Conservation (phyloP, 2,329 filamentous ascomycete species). For the Xylaria digitata region DNA sequence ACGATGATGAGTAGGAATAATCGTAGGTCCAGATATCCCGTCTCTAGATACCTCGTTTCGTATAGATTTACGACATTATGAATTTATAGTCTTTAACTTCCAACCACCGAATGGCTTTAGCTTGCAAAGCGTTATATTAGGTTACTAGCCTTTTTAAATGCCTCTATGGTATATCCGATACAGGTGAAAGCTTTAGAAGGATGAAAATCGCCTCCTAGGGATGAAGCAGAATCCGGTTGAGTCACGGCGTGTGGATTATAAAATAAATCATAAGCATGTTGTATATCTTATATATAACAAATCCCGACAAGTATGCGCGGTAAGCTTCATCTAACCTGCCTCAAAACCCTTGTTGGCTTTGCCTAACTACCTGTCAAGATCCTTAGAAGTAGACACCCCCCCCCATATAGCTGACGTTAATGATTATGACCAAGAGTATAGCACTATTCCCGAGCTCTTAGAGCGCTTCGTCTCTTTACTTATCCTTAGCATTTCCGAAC, state of each 20-base stretch:
- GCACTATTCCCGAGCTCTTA: constrained; percentile 53
- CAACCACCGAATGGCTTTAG: neutral
- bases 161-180: neutral
- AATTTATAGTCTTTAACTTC: neutral
- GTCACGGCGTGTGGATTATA: neutral
- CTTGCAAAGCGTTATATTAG: neutral
- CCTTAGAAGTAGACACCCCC: constrained; percentile 61
- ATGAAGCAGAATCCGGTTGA: neutral
- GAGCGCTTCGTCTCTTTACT: constrained; percentile 31
- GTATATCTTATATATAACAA: neutral
- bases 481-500: neutral
- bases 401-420: constrained; percentile 51
- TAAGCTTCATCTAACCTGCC: no score
- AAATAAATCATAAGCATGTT: neutral
- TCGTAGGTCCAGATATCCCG: neutral
- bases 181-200: neutral
- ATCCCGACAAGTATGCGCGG: no score
- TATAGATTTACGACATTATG: neutral
- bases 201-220: neutral
- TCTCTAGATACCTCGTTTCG: neutral
- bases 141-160: neutral
- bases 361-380: constrained; percentile 16
- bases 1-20: constrained; percentile 45
- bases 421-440: constrained; percentile 49
- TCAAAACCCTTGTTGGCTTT: no score